Base-by-base conservation (phyloP, 345 rosid genomes). In the Salix viminalis region DNA sequence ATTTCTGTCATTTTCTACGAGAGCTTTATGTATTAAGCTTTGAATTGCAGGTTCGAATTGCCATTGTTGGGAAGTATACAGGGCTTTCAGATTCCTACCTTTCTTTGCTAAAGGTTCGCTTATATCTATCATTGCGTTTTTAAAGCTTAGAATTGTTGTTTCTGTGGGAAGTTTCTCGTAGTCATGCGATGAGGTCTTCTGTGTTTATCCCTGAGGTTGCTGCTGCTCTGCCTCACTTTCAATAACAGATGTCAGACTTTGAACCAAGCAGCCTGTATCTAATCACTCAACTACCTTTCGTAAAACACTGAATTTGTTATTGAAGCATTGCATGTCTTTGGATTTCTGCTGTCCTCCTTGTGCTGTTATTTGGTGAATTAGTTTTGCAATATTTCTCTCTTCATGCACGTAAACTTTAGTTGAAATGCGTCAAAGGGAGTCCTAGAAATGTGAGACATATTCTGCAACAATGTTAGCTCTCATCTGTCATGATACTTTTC, bases 21-120 rank as follows among this genome's bases (percentile, higher is more conserved):
- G 65, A 60, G 56, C 50, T 23, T 13, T 37, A 62, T 42, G 39
- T 61, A 44, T 34, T 70, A n/a, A 61, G 48, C 36, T 48, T 4
- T 60, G 23, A 46, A 16, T 67, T 72, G 81, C 89, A 92, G 97
- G 92, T 92, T 67, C 87, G 82, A 81, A 90, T 92, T 79, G 97
- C 93, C 65, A 84, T 90, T 90, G 97, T 92, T 74, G 94, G 97
- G 72, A 92, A 92, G 82, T 92, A 92, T 82, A 85, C 90, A 69
- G 91, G 91, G 76, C 91, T 87, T 78, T 73, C 90, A 79, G 97
- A 92, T 89, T 78, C 94, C 44, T 92, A 92, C 71, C 91, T 92
- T 61, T 92, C 97, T 44, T 92, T 92, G 75, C 62, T 87, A 69
- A 90, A 92, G 97, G 97, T 92, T 70, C 2, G 21, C 70, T 70